Conservation (phyloP, 257 asterid genomes). For the Fraxinus anomala region DNA sequence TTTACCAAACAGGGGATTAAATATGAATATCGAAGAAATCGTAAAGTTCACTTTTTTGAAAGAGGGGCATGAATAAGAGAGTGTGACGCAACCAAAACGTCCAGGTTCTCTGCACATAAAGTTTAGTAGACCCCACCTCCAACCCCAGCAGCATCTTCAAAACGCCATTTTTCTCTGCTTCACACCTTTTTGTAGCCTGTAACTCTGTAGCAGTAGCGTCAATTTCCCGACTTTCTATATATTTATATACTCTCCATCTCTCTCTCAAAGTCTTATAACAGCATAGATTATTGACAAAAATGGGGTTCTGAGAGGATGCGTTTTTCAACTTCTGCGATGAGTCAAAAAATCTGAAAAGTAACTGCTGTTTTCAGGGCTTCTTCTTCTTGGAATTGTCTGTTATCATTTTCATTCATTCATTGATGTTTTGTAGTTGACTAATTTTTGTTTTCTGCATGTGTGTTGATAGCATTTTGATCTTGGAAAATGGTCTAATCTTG, state of each 20-base stretch:
- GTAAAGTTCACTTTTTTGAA: not conserved
- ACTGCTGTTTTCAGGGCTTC: not conserved
- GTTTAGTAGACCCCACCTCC: constrained; percentile 42
- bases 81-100: constrained; percentile 26
- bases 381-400: not conserved
- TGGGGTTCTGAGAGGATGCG: not conserved
- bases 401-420: not conserved
- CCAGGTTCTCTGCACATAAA: constrained; percentile 84
- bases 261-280: not conserved
- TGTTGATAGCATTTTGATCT: not conserved
- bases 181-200: not conserved
- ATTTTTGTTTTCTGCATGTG: not conserved
- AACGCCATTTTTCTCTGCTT: constrained; percentile 6
- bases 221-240: not conserved
- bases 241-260: not conserved
- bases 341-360: not conserved
- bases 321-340: not conserved
- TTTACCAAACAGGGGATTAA: too few relatives aligned
- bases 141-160: not conserved
- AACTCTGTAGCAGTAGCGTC: not conserved
- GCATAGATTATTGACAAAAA: not conserved
- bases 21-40: too few relatives aligned
- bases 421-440: not conserved
- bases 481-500: not conserved
- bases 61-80: not conserved